These are phyloP conservation scores for Xylariaceae sp. DNA, from an alignment of 2,329 filamentous ascomycete genomes.

Conservation along the genomic window DNA sequence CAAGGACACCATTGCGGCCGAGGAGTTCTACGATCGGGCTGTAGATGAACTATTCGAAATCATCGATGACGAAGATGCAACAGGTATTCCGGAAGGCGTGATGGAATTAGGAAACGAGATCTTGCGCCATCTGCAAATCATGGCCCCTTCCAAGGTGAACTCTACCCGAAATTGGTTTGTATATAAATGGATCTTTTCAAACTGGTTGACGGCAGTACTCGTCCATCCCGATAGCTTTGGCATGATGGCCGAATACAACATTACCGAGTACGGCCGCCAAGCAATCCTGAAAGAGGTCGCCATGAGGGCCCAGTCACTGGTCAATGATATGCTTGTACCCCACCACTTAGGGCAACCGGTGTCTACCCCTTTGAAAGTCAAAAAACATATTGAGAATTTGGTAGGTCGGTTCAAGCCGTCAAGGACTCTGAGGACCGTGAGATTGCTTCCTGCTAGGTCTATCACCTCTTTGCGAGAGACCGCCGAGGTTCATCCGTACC, in stretches of 20 bases:
- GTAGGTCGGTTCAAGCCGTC: slow-evolving; percentile 66
- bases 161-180: slow-evolving; percentile 83
- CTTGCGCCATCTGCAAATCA: slow-evolving; percentile 74
- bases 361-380: slow-evolving; percentile 67
- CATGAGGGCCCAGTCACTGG: slow-evolving; percentile 77
- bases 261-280: slow-evolving; percentile 87
- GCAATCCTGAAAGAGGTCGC: slow-evolving; percentile 81
- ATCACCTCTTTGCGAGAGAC: slow-evolving; percentile 77
- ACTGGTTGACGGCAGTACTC: slow-evolving; percentile 82
- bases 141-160: slow-evolving; percentile 61
- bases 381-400: slow-evolving; percentile 74
- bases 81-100: slow-evolving; percentile 84
- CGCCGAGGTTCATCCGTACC: slow-evolving; percentile 78
- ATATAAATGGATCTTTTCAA: slow-evolving; percentile 89
- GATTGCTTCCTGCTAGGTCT: slow-evolving; percentile 72
- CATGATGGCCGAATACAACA: slow-evolving; percentile 87
- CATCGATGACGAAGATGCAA: slow-evolving; percentile 81
- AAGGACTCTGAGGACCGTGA: slow-evolving; percentile 56
- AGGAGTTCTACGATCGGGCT: slow-evolving; percentile 86
- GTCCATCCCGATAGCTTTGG: slow-evolving; percentile 84
- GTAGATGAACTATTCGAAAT: slow-evolving; percentile 83
- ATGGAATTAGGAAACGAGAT: slow-evolving; percentile 86
- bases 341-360: slow-evolving; percentile 60
- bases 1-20: slow-evolving; percentile 80
- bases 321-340: slow-evolving; percentile 72